Percentiles rank a stretch among this genome's conserved stretches.
Evolutionary conservation across 2,329 filamentous ascomycete genomes (phyloP).

Genomic region (Cephalotrichum gorgonifer): DNA sequence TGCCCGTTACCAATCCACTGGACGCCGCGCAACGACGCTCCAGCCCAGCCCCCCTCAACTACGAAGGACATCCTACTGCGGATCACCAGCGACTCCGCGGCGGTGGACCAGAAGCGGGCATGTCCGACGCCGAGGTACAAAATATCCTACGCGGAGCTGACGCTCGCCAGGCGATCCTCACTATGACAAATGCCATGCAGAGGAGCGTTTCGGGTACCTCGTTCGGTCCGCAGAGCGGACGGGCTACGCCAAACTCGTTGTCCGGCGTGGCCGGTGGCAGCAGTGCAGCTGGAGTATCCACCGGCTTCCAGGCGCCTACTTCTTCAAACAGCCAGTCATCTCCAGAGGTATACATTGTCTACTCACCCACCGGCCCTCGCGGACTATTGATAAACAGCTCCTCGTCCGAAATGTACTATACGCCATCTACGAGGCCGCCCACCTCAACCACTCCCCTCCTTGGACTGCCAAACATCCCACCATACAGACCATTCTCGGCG

Average conservation of each 20-base stretch:
- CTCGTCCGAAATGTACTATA: slow-evolving; percentile 39
- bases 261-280: slow-evolving; percentile 10
- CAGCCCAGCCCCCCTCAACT: background rate
- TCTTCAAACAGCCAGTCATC: slow-evolving; percentile 16
- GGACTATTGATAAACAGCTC: slow-evolving; percentile 44
- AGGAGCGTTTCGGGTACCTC: slow-evolving; percentile 38
- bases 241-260: slow-evolving; percentile 27
- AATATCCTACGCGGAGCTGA: slow-evolving; percentile 36
- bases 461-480: background rate
- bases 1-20: background rate
- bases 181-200: slow-evolving; percentile 38
- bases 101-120: slow-evolving; percentile 12
- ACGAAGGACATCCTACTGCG: background rate
- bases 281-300: slow-evolving; percentile 12
- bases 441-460: background rate
- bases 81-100: background rate
- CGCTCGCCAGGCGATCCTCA: slow-evolving; percentile 20
- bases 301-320: slow-evolving; percentile 9
- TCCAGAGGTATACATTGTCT: slow-evolving; percentile 49
- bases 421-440: slow-evolving; percentile 19
- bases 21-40: slow-evolving; percentile 1
- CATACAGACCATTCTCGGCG: background rate
- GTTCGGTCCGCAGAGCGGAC: slow-evolving; percentile 25
- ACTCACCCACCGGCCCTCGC: slow-evolving; percentile 48
- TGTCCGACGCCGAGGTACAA: slow-evolving; percentile 33